These are phyloP conservation scores for Maudiozyma serrabonitensis DNA, from an alignment of 805 yeast species.

Conservation along the genomic window DNA sequence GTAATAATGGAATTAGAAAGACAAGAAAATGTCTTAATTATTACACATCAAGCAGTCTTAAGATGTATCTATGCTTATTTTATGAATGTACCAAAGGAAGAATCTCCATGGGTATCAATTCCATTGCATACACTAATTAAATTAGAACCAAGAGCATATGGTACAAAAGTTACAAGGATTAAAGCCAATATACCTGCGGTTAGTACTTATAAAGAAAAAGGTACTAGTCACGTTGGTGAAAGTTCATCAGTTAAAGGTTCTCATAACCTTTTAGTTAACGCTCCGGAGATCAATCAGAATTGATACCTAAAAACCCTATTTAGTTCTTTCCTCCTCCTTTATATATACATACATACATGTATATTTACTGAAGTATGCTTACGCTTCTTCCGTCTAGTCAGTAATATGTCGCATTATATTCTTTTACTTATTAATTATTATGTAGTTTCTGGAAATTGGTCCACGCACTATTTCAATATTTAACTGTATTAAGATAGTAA, in stretches of 20 bases:
- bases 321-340: too few relatives aligned
- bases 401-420: too few relatives aligned
- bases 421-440: too few relatives aligned
- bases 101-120: constrained; percentile 97
- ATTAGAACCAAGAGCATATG: constrained; percentile 90
- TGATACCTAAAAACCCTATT: too few relatives aligned
- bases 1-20: constrained; percentile 97
- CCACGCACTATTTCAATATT: too few relatives aligned
- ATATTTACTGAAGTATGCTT: neutral
- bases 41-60: constrained; percentile 95
- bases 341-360: neutral
- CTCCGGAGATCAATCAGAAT: constrained; percentile 8
- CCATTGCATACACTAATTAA: constrained; percentile 92
- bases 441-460: too few relatives aligned
- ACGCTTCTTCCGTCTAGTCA: too few relatives aligned
- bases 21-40: constrained; percentile 89
- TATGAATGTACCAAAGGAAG: constrained; percentile 97
- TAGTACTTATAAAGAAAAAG: constrained; percentile 90
- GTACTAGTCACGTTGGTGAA: constrained; percentile 50
- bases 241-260: constrained; percentile 6
- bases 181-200: constrained; percentile 98
- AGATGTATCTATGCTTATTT: constrained; percentile 95
- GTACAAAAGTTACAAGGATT: constrained; percentile 77
- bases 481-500: too few relatives aligned
- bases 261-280: constrained; percentile 13